These are phyloP conservation scores for Microbotryum violaceum DNA, from an alignment of 1,284 basidiomycete species.

Conservation along the genomic window DNA sequence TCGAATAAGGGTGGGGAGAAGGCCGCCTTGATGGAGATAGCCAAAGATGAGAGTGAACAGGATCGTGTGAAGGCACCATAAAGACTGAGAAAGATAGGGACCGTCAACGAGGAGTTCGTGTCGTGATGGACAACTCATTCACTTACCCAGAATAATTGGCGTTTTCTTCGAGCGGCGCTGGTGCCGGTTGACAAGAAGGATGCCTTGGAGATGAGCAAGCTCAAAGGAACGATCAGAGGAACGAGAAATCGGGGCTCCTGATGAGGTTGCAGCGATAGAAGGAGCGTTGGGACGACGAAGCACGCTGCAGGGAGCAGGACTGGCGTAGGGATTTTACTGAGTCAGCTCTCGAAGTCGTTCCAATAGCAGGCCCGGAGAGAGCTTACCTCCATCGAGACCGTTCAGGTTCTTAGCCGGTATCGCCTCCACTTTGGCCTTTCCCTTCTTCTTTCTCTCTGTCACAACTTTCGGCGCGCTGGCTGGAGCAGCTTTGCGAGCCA, in stretches of 20 bases:
- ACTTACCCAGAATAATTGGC: constrained; percentile 16
- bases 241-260: constrained; percentile 42
- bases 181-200: background rate
- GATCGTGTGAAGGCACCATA: constrained; percentile 22
- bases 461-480: no score
- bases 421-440: background rate
- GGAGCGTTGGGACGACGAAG: constrained; percentile 2
- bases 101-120: background rate
- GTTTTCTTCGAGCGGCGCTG: fast-evolving
- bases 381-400: background rate
- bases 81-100: background rate
- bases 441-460: no score
- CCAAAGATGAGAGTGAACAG: constrained; percentile 23
- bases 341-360: background rate
- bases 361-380: background rate
- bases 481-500: background rate
- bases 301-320: constrained; percentile 5
- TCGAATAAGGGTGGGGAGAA: constrained; percentile 15
- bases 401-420: background rate
- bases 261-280: constrained; percentile 40
- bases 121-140: background rate
- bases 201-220: constrained; percentile 11
- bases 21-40: constrained; percentile 31
- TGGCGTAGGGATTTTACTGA: background rate
- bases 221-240: constrained; percentile 36